These are phyloP conservation scores for Lentinula detonsa DNA, from an alignment of 768 basidiomycete species.

Conservation along the genomic window DNA sequence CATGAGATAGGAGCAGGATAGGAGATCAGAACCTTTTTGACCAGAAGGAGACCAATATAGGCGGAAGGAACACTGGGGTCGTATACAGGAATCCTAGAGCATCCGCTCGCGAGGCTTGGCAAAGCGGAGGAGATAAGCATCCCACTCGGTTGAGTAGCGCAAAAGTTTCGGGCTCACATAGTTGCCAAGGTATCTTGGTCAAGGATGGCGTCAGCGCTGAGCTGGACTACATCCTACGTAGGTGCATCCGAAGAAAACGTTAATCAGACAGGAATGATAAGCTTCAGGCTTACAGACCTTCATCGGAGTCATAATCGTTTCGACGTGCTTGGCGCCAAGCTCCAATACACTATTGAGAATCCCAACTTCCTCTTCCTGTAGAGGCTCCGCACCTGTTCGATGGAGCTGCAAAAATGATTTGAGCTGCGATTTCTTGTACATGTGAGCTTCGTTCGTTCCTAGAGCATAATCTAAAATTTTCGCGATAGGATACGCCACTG, in stretches of 20 bases:
- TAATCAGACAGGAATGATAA: not conserved
- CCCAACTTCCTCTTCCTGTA: conserved; percentile 75
- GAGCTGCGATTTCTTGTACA: conserved; percentile 78
- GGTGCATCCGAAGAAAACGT: not conserved
- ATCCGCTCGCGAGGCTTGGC: conserved; percentile 65
- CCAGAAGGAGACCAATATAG: conserved; percentile 76
- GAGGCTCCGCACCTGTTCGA: conserved; percentile 67
- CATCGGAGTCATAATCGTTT: conserved; percentile 80
- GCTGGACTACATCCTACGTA: conserved; percentile 70
- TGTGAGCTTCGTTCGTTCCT: conserved; percentile 64
- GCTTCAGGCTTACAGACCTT: conserved; percentile 31
- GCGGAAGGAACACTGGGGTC: conserved; percentile 57
- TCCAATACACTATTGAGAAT: conserved; percentile 79
- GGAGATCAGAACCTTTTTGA: conserved; percentile 64
- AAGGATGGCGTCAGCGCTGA: conserved; percentile 71
- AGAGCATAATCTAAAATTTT: conserved; percentile 78
- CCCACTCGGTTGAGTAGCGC: not conserved
- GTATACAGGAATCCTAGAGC: conserved; percentile 90
- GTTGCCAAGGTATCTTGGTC: conserved; percentile 74
- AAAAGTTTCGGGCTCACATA: conserved; percentile 39
- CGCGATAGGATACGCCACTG: conserved; percentile 78
- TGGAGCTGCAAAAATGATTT: conserved; percentile 79
- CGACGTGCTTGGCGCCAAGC: conserved; percentile 68
- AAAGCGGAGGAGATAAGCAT: conserved; percentile 3
- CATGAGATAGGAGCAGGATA: not conserved